These are phyloP conservation scores for Nicotiana sylvestris DNA, from an alignment of 257 asterid species.

Conservation along the genomic window DNA sequence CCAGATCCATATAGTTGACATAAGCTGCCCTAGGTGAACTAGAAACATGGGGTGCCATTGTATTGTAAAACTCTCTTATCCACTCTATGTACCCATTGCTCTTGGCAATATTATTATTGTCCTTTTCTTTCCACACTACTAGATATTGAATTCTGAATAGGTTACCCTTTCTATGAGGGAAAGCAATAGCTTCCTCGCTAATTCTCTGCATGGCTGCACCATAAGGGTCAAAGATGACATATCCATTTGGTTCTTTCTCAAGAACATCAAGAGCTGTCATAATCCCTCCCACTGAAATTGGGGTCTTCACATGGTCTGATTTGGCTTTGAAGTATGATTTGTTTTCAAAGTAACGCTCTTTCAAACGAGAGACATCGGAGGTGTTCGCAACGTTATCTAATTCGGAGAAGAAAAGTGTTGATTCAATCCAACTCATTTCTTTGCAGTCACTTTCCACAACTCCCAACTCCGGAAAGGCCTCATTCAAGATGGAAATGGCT, in stretches of 20 bases:
- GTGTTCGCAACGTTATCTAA: conserved; percentile 19
- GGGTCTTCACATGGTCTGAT: conserved; percentile 54
- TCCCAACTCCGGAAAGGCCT: conserved; percentile 38
- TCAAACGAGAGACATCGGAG: conserved; percentile 22
- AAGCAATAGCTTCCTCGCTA: conserved; percentile 48
- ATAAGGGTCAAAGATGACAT: conserved; percentile 61
- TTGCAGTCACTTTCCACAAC: conserved; percentile 31
- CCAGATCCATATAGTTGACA: conserved; percentile 71
- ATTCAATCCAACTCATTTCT: conserved; percentile 72
- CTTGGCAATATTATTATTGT: conserved; percentile 12
- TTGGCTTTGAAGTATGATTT: conserved; percentile 66
- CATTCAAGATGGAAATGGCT: conserved; percentile 26
- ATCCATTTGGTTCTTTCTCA: conserved; percentile 56
- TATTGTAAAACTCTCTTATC: conserved; percentile 50
- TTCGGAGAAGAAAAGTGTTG: conserved; percentile 58
- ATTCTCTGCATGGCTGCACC: conserved; percentile 64
- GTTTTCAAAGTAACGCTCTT: conserved; percentile 31
- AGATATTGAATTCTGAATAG: conserved; percentile 55
- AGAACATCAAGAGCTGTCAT: conserved; percentile 24
- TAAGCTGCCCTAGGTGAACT: conserved; percentile 59
- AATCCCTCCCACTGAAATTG: conserved; percentile 34
- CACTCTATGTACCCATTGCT: conserved; percentile 39
- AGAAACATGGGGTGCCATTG: conserved; percentile 54
- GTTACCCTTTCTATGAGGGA: conserved; percentile 73
- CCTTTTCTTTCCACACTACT: conserved; percentile 48